phyloP scores from a whole-genome alignment of 208 protist species.

The Porcisia hertigi region DNA sequence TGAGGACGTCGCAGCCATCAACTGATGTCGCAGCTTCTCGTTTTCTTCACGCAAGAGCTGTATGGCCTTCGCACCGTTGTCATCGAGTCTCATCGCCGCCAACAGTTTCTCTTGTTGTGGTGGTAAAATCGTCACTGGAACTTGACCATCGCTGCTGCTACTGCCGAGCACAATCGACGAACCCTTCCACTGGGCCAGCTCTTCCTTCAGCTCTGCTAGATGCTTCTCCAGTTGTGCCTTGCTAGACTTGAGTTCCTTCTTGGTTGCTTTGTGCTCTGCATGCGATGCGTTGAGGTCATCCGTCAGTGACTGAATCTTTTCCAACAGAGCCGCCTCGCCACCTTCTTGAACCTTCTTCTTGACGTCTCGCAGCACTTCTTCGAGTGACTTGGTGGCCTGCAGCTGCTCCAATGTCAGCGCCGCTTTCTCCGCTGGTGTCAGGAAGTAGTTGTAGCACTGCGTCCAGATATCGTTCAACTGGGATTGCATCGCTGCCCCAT shows the following conservation, averaged over 20 bases:
- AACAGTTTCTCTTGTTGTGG: constrained; percentile 43
- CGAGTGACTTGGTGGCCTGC: constrained; percentile 45
- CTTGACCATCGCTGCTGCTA: constrained; percentile 1
- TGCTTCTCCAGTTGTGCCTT: constrained; percentile 36
- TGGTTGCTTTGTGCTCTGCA: constrained; percentile 45
- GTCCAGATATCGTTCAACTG: constrained; percentile 58
- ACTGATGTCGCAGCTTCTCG: constrained; percentile 35
- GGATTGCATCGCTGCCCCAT: constrained; percentile 35
- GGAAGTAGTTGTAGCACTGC: constrained; percentile 60
- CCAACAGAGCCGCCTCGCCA: constrained; percentile 41
- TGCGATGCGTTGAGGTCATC: constrained; percentile 43
- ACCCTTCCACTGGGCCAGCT: constrained; percentile 21
- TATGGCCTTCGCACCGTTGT: constrained; percentile 40
- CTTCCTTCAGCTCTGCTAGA: constrained; percentile 27
- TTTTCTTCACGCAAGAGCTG: constrained; percentile 50
- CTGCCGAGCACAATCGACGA: background rate
- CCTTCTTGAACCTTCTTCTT: constrained; percentile 29
- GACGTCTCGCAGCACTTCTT: constrained; percentile 41
- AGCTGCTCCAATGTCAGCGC: constrained; percentile 36
- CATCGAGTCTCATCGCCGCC: constrained; percentile 52
- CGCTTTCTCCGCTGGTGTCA: constrained; percentile 24
- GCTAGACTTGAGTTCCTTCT: constrained; percentile 31
- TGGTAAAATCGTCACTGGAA: background rate
- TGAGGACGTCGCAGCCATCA: constrained; percentile 4
- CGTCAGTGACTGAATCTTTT: constrained; percentile 36